phyloP scores from a whole-genome alignment of 306 rosid genomes.

The Calophaca sinica region DNA sequence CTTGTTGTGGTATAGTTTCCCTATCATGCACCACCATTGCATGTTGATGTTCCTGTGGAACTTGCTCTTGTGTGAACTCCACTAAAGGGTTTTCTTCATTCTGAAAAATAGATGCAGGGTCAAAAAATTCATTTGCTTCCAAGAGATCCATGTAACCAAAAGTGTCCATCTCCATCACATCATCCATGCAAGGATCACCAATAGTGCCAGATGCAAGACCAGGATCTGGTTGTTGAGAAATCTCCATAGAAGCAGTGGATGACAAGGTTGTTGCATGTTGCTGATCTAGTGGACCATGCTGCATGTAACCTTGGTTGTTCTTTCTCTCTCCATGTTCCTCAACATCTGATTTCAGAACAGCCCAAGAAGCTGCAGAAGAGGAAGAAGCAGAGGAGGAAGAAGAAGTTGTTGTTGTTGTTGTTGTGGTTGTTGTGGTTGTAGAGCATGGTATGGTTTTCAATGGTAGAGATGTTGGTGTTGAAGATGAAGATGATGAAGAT shows the following conservation, averaged over 20 bases:
- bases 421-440: constrained; percentile 23
- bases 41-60: constrained; percentile 24
- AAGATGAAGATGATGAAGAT: constrained; percentile 72
- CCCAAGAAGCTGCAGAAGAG: constrained; percentile 84
- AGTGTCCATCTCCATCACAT: constrained; percentile 86
- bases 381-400: constrained; percentile 65
- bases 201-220: not conserved
- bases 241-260: constrained; percentile 75
- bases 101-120: constrained; percentile 67
- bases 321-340: constrained; percentile 53
- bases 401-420: constrained; percentile 33
- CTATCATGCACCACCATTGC: not conserved
- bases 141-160: constrained; percentile 87
- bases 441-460: constrained; percentile 56
- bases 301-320: constrained; percentile 12
- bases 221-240: constrained; percentile 45
- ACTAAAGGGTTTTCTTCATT: constrained; percentile 55
- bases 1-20: constrained; percentile 12
- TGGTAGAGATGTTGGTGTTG: constrained; percentile 53
- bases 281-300: constrained; percentile 5
- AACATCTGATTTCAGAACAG: constrained; percentile 60
- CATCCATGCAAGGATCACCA: constrained; percentile 66
- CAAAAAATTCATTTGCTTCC: constrained; percentile 66
- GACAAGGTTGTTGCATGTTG: constrained; percentile 47
- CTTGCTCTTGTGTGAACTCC: constrained; percentile 47